Evolutionary conservation across 495 filamentous ascomycete species (phyloP), one percentile per base, ranked within the genome.

Genomic region (Penicillium ochrochloron): DNA sequence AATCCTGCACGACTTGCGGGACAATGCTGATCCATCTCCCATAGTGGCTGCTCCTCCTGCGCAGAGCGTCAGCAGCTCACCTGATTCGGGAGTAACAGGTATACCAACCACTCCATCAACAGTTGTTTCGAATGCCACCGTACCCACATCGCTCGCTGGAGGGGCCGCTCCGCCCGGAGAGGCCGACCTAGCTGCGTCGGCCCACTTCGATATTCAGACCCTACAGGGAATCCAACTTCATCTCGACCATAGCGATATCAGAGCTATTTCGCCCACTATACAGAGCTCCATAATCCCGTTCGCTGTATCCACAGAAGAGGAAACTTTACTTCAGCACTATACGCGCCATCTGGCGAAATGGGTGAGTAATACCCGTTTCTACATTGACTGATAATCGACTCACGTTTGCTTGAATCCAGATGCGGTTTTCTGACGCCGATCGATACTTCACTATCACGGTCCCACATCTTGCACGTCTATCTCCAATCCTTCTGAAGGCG

Each of bases 21-120:
- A 42, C 39, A n/a, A 42, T 42, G 39, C n/a, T 42, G 39, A 42
- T 42, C 39, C 15, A 42, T 42, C 39, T 42, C 39, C 39, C 39
- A n/a, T 42, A 42, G 39, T 42, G 39, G 15, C 39, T 42, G 39
- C 39, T 42, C 39, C 39, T 42, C 39, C 39, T 42, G 15, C 39
- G 39, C 39, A n/a, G 39, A 42, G 39, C 39, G 39, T 42, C 39
- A 42, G 39, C 39, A 42, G 39, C 39, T 42, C 39, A 42, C 39
- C 39, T 42, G 39, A 42, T 42, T n/a, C 15, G 39, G 15, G 39
- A 42, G 39, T 42, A 42, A 42, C 15, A 42, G 17, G 15, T 42
- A 42, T 42, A 42, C 39, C 39, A 42, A 42, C 39, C 39, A 42
- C 39, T 42, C 39, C 39, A 42, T 42, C 39, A 42, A 42, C 39